Base-by-base conservation (phyloP, 805 yeast species). In the Wickerhamiella parazyma region DNA sequence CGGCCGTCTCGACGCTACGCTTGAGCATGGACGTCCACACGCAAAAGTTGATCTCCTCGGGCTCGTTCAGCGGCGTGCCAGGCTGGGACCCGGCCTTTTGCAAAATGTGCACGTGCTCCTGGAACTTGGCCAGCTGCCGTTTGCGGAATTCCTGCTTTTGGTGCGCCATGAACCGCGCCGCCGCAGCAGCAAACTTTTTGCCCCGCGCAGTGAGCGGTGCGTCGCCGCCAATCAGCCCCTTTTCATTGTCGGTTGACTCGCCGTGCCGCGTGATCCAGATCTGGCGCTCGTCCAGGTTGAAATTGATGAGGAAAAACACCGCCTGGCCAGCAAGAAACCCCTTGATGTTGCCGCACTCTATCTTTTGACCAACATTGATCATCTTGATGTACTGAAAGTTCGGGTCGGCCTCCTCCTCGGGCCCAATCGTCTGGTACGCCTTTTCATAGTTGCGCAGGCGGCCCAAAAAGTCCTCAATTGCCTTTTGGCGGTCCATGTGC, bases 241-340 rank as follows among this genome's bases (percentile, higher is more conserved):
- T 56, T 16, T 84, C 78, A 58, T 89, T 89, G 57, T 86, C 95
- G 26, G 72, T 71, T 50, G 87, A 76, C 63, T 89, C 97, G 41
- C 98, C 98, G 56, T 87, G 95, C 48, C 98, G 73, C 1, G 96
- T 79, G 49, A 89, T 80, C 86, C 95, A 89, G 41, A 89, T 86
- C 59, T 87, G 94, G 48, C 96, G 71, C 58, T 83, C 91, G 46
- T 80, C 73, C 35, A 89, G 68, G 58, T 91, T 89, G 72, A 89
- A 89, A 55, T 85, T 85, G 49, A 89, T 68, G 50, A 89, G 65
- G 65, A 85, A 91, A 58, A 85, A 89, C 29, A 87, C 83, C 1
- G 95, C 82, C 57, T 91, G 97, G 2, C 95, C 86, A 0, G 95
- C 89, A 42, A 89, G 65, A 55, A 85, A 91, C 4, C 82, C 82